Base-by-base conservation (phyloP, 1,284 basidiomycete species). In the Xanthoconium separans region DNA sequence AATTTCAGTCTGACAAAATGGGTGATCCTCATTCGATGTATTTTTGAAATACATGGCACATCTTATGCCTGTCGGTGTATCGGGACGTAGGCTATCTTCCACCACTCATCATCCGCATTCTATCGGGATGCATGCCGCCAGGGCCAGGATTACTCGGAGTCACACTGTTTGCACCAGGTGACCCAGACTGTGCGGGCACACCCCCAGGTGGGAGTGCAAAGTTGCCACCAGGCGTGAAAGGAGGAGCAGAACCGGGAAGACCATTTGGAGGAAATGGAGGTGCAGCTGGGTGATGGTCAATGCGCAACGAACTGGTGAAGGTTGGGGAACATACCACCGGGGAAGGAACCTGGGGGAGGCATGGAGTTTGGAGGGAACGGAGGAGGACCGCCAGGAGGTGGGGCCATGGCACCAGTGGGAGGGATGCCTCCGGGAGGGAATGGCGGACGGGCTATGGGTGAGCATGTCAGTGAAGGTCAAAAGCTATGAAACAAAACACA, bases 51-150 rank as follows among this genome's bases (percentile, higher is more conserved):
- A 33, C 36, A 27, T 29, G 37, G 16, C 36, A 39, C 7, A 42
- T 30, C 27, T n/a, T 37, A 27, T 6, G 46, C 29, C 36, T 44
- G 29, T 30, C 6, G 12, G 7, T 41, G 37, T 30, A 37, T 37
- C 27, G 44, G 49, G 29, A 44, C 22, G 2, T 36, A 24, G 24
- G 30, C 66, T 54, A 69, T 34, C 68, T 56, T 36, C 64, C 62
- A 37, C 52, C 34, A n/a, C 76, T 82, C 85, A 93, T 84, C 90
- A 93, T 93, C 56, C 90, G 79, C 69, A 91, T 63, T 57, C 91
- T 80, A 72, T 94, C 91, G n/a, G 92, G 92, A 72, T 94, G 92
- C 61, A 94, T 90, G 30, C 82, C 86, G 20, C 76, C 73, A 45
- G 76, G 74, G 18, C 70, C 71, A 10, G 73, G 69, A 55, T 64